Evolutionary conservation across 176 grass and related monocot genomes (phyloP).

Genomic region (Pharus latifolius): DNA sequence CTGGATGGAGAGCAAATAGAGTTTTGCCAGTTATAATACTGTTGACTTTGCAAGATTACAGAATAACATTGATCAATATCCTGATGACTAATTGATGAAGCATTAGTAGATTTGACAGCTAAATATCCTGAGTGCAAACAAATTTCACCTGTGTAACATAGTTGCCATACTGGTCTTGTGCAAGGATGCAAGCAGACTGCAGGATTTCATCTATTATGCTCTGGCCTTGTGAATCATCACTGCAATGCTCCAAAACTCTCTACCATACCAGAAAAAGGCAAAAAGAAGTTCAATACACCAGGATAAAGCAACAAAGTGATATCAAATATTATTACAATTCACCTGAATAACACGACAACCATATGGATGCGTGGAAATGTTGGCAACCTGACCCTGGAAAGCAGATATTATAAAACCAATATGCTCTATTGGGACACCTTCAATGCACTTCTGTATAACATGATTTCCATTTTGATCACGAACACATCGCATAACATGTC

Average conservation of each 20-base stretch:
- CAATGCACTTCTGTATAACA: constrained; percentile 99
- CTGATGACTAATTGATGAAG: neutral
- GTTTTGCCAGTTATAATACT: neutral
- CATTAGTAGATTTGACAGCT: too few relatives aligned
- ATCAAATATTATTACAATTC: constrained; percentile 6
- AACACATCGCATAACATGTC: constrained; percentile 85
- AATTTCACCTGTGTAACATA: constrained; percentile 87
- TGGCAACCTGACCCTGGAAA: constrained; percentile 80
- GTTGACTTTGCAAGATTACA: neutral
- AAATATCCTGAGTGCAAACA: too few relatives aligned
- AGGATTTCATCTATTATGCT: constrained; percentile 98
- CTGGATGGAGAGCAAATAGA: neutral
- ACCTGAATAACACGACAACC: constrained; percentile 99
- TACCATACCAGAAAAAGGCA: constrained; percentile 18
- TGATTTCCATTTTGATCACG: constrained; percentile 98
- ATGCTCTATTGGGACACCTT: constrained; percentile 77
- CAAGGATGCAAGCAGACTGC: constrained; percentile 73
- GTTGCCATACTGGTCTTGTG: constrained; percentile 97
- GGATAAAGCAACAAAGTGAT: neutral
- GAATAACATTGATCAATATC: neutral
- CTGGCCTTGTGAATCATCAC: constrained; percentile 60
- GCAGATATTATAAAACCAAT: constrained; percentile 78
- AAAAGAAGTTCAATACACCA: neutral
- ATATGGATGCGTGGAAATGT: constrained; percentile 89
- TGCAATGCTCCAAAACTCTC: constrained; percentile 95